Base-by-base conservation (phyloP, 2,329 filamentous ascomycete genomes). In the Aureobasidium sp. region DNA sequence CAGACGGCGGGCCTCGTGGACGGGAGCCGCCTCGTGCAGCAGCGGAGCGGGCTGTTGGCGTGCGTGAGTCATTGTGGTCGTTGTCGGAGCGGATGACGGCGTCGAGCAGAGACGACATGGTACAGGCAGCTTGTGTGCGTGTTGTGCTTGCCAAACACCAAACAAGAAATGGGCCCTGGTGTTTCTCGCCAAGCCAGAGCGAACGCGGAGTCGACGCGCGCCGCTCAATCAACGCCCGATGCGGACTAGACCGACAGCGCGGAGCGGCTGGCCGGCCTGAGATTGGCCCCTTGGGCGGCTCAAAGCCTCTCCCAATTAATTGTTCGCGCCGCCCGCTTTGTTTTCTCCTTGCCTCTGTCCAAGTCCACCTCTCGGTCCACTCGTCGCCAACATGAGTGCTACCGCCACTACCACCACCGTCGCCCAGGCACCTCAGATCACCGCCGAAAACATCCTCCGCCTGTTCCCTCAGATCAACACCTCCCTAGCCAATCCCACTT, bases 391-490 rank as follows among this genome's bases (percentile, higher is more conserved):
- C 3, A 73, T 73, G 70, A 70, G 64, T 46, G 50, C 67, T 25
- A 72, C 69, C 19, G 64, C 67, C 7, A 66, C 68, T 17, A 71
- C 68, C 9, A 61, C 65, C 27, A 67, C 68, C 21, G 63, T 65
- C 61, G 64, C 69, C 10, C 62, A 64, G 55, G 69, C 79, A 42
- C 79, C 84, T 69, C 79, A 83, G 60, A 90, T 95, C 70, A 95
- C 90, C 57, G 90, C 91, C 19, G 85, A 94, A 68, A 90, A 88
- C 69, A 90, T 99, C 69, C 81, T 93, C 62, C 86, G 85, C 64
- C 83, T 97, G 51, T 97, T 97, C 75, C 90, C 91, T 57, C 91
- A 96, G 73, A 83, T 87, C 67, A 83, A 85, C 73, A 84, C 82
- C 25, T 77, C 76, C 17, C 77, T 86, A 54, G 82, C 82, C 57